Evolutionary conservation across 345 rosid species (phyloP), one percentile per base, ranked within the genome.

Genomic region (Isatis tinctoria): DNA sequence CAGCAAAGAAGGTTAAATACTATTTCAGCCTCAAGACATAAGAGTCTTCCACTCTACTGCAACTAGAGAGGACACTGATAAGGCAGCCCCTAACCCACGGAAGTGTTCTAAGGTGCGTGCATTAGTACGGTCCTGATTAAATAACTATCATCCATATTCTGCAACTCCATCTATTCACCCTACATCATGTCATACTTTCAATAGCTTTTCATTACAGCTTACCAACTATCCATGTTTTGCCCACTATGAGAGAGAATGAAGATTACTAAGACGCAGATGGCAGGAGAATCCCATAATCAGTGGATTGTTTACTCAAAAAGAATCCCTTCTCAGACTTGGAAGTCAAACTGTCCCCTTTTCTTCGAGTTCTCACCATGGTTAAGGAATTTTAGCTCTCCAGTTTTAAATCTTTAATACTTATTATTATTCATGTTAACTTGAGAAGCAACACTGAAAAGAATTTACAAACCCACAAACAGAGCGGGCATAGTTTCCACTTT

Each of bases 361-460:
- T 47, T 9, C 10, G 8, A 36, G 52, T 66, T 60, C 36, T 20
- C 54, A 18, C 44, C 53, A 49, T 4, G 5, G 43, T 49, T 45
- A 39, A 37, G 5, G 11, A 27, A 59, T 22, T 49, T 32, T 8
- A 48, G 8, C 26, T 39, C 40, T 28, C 61, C 40, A 47, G 1
- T 47, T 58, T 65, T 8, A 47, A 5, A 28, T 30, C 30, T 73
- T 16, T 18, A 18, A 26, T 30, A 56, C 33, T 27, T 8, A 3
- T 45, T 16, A n/a, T 18, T 12, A 37, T 3, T 5, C 10, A 4
- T 17, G 30, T 39, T 45, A 37, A 59, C 37, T 45, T 18, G 58
- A 28, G 65, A 70, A 70, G 57, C 45, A 70, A 58, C 74, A 45
- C 44, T n/a, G 33, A 22, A 30, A 57, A 69, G 6, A 18, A 54